Base-by-base conservation (phyloP, 2,329 filamentous ascomycete species). In the Orbilia oligospora region DNA sequence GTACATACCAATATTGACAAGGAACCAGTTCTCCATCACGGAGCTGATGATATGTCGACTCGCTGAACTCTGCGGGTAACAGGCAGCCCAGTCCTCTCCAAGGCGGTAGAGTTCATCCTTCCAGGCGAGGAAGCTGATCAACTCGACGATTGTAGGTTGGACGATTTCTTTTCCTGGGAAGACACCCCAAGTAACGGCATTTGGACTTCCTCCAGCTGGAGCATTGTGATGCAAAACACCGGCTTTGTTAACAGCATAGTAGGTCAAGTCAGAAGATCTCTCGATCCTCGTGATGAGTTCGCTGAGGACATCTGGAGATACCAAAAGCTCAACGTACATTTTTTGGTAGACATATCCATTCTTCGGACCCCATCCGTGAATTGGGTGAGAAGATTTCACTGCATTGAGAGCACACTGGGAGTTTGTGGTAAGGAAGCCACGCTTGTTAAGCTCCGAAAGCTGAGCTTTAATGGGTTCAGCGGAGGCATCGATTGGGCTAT, bases 81-180 rank as follows among this genome's bases (percentile, higher is more conserved):
- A 99, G 83, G 93, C 93, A 22, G 93, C 93, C 96, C 96, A 99
- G 83, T 99, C 94, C 73, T 92, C 89, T 69, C 96, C 96, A 9
- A 99, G 88, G 79, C 93, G 90, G 87, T 94, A 99, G 16, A 97
- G 97, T 85, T 99, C 96, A 82, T 99, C 96, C 86, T 97, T 97
- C 96, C 96, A 99, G 1, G 96, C 96, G 68, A 99, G 87, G 88
- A 99, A 99, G 84, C 93, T 97, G 84, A 99, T 91, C 18, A 93
- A 97, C 86, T 99, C 96, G 66, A 99, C 96, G 82, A 99, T 97
- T n/a, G 96, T 99, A 14, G 96, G 96, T 85, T 99, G 96, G n/a
- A 99, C 94, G 83, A 99, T 97, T 85, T 99, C 96, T 84, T 98
- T 97, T 75, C 96, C 96, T 0, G 96, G 95, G 87, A 98, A 99